Evolutionary conservation across 495 filamentous ascomycete genomes (phyloP).

Genomic region (Viridothelium virens): DNA sequence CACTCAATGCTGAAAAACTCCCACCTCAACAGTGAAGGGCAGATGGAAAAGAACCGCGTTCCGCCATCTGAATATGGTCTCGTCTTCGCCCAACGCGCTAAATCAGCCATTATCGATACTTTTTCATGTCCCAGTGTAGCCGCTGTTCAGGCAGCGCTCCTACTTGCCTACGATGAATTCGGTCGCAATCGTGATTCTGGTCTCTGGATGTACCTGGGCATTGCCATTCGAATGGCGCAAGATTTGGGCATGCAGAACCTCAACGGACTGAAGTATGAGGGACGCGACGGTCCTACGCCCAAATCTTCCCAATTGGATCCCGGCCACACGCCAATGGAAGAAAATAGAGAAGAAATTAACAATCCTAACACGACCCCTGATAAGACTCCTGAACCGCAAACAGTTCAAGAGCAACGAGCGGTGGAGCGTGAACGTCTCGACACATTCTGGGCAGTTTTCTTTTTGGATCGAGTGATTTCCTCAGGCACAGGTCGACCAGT

Average conservation of each 20-base stretch:
- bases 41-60: slow-evolving; percentile 12
- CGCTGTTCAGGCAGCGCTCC: slow-evolving; percentile 68
- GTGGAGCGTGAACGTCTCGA: slow-evolving; percentile 65
- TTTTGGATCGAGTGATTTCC: slow-evolving; percentile 76
- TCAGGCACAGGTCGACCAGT: slow-evolving; percentile 75
- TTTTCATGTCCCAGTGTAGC: slow-evolving; percentile 72
- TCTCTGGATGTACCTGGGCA: slow-evolving; percentile 82
- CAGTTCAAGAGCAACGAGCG: slow-evolving; percentile 47
- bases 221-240: slow-evolving; percentile 77
- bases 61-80: slow-evolving; percentile 52
- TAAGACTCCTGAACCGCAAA: slow-evolving; percentile 40
- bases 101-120: slow-evolving; percentile 62
- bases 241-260: slow-evolving; percentile 75
- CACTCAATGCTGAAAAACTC: slow-evolving; percentile 50
- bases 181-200: slow-evolving; percentile 79
- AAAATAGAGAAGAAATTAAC: slow-evolving; percentile 11
- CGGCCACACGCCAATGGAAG: slow-evolving; percentile 22
- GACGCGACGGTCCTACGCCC: slow-evolving; percentile 46
- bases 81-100: slow-evolving; percentile 69
- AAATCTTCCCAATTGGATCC: slow-evolving; percentile 44
- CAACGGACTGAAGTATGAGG: slow-evolving; percentile 64
- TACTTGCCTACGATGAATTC: slow-evolving; percentile 80
- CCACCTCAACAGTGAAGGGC: slow-evolving; percentile 29
- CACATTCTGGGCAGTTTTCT: slow-evolving; percentile 80
- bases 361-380: slow-evolving; percentile 2